phyloP scores from a whole-genome alignment of 148 eudicot species.

The Rheum nobile region DNA sequence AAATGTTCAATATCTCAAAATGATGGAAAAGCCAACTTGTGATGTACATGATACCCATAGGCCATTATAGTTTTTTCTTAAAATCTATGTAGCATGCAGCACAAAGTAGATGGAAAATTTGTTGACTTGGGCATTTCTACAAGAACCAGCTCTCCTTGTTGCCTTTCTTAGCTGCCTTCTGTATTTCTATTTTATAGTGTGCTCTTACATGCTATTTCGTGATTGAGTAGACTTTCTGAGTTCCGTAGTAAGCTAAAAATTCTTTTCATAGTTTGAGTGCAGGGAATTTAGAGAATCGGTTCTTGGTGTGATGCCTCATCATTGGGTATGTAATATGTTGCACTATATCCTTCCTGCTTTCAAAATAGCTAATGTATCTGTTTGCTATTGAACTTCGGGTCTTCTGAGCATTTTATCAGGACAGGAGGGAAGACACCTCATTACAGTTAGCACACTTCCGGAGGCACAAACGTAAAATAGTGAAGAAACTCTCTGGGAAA shows the following conservation, averaged over 20 bases:
- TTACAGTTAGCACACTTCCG: slow-evolving; percentile 79
- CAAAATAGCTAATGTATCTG: not conserved
- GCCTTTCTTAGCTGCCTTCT: not conserved
- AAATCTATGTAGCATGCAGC: not conserved
- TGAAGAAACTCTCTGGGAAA: slow-evolving; percentile 71
- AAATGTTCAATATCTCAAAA: not conserved
- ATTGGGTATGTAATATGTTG: slow-evolving; percentile 50
- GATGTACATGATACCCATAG: not conserved
- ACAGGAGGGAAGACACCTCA: slow-evolving; percentile 84
- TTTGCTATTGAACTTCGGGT: slow-evolving; percentile 9
- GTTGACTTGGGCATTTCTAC: not conserved
- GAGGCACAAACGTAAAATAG: slow-evolving; percentile 78
- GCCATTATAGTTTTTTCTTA: not conserved
- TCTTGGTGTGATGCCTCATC: slow-evolving; percentile 96
- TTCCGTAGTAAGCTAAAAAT: slow-evolving; percentile 15
- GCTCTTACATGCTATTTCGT: not conserved
- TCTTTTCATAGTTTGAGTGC: slow-evolving; percentile 68
- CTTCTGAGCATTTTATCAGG: slow-evolving; percentile 36
- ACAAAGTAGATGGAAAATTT: not conserved
- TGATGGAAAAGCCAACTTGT: not conserved
- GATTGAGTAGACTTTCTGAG: not conserved
- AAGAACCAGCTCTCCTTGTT: not conserved
- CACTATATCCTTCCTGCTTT: not conserved
- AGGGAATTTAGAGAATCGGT: slow-evolving; percentile 92
- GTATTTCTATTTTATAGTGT: not conserved